Percentiles rank a stretch among this genome's conserved stretches.
phyloP scores from a whole-genome alignment of 2,329 filamentous ascomycete species.

The Colletotrichum incanum region DNA sequence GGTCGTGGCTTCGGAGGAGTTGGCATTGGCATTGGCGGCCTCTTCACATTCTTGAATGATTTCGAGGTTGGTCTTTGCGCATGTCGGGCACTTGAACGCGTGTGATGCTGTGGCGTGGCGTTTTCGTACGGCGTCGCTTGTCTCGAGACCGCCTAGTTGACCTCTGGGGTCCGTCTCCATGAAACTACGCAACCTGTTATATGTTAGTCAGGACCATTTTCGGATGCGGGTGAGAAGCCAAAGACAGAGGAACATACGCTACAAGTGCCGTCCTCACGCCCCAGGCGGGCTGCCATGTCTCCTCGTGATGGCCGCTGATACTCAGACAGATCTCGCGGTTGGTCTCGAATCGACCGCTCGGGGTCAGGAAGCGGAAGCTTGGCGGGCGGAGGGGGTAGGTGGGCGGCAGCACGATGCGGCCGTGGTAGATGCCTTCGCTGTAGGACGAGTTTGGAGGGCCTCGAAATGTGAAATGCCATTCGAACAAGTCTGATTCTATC shows the following conservation, averaged over 20 bases:
- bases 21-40: slow-evolving; percentile 59
- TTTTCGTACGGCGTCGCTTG: slow-evolving; percentile 76
- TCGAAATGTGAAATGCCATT: slow-evolving; percentile 99
- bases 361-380: slow-evolving; percentile 95
- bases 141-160: slow-evolving; percentile 91
- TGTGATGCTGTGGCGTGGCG: slow-evolving; percentile 78
- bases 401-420: slow-evolving; percentile 91
- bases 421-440: slow-evolving; percentile 90
- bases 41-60: slow-evolving; percentile 81
- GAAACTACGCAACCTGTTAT: slow-evolving; percentile 78
- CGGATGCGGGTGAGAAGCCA: not conserved
- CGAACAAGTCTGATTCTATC: slow-evolving; percentile 91
- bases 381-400: slow-evolving; percentile 94
- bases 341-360: slow-evolving; percentile 92
- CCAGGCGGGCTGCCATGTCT: slow-evolving; percentile 99
- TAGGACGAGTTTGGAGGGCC: slow-evolving; percentile 89
- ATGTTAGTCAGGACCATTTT: not conserved
- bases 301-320: slow-evolving; percentile 96
- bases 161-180: slow-evolving; percentile 93
- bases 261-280: slow-evolving; percentile 91
- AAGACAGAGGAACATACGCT: slow-evolving; percentile 56
- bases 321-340: slow-evolving; percentile 97
- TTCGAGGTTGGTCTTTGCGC: slow-evolving; percentile 79
- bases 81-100: slow-evolving; percentile 78
- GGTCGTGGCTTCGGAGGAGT: slow-evolving; percentile 49